Base-by-base conservation (phyloP, 2,329 filamentous ascomycete species). In the Monosporascus sp. region DNA sequence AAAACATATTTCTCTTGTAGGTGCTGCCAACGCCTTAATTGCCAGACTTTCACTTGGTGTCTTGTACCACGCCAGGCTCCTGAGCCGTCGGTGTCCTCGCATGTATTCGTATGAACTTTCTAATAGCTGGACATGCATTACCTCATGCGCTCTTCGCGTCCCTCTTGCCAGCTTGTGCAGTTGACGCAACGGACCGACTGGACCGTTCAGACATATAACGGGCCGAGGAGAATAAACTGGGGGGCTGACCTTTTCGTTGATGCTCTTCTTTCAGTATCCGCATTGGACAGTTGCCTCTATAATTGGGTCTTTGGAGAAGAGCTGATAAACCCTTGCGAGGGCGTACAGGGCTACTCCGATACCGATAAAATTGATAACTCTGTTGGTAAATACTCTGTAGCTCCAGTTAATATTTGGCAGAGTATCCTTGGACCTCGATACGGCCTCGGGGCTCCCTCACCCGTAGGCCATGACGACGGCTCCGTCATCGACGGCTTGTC, bases 381-480 rank as follows among this genome's bases (percentile, higher is more conserved):
- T 83, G 62, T 84, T 84, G 48, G 88, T 58, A 57, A 89, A 90
- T 1, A 75, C 70, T 19, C 81, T 84, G 55, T 44, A 34, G 27
- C 31, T 34, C 17, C 34, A 41, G 22, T 50, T 47, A 51, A 20
- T 41, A 14, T 7, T 19, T 31, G 36, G 40, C 22, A 20, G 43
- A 24, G 31, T 26, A 43, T 8, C n/a, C 16, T 50, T 7, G 19
- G n/a, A 45, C 49, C 52, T n/a, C 14, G 11, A 31, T 34, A 36
- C 41, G 51, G 26, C 47, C 9, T n/a, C 34, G 49, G 34, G 37
- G 31, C 7, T 22, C 7, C 68, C 77, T 49, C 63, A 85, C 78
- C 87, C 87, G 58, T 88, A 90, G 1, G 86, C 85, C 73, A 90
- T 76, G 20, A 90, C 81, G 1, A 90, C 80, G 2, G 87, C 87